Conservation (phyloP, 192 early-diverging fungal species). For the Thoreauomyces humboldtii region DNA sequence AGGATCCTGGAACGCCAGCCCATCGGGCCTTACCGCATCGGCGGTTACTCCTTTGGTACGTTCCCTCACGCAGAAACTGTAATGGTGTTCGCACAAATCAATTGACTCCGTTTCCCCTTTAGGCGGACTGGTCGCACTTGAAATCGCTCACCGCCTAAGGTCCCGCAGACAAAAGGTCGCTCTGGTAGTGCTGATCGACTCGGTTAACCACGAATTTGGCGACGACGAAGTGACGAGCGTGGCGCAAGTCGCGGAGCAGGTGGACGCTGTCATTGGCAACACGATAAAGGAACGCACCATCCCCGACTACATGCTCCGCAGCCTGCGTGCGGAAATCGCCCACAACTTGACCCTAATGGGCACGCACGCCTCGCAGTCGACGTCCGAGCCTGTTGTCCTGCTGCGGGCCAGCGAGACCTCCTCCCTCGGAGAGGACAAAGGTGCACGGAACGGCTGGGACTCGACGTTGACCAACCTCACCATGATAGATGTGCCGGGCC, state of each 20-base stretch:
- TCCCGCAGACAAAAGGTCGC: not conserved
- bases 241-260: not conserved
- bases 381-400: not conserved
- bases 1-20: no score
- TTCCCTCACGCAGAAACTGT: no score
- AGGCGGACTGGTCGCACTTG: not conserved
- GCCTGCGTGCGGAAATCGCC: not conserved
- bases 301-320: not conserved
- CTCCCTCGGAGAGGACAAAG: no score
- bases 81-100: no score
- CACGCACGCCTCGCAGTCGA: not conserved
- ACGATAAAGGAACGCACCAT: not conserved
- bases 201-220: not conserved
- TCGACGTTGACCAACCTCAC: no score
- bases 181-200: not conserved
- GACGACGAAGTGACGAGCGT: not conserved
- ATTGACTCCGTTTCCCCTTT: not conserved
- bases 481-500: no score
- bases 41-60: no score
- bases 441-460: no score
- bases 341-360: not conserved
- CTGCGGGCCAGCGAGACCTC: not conserved
- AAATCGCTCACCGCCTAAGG: not conserved
- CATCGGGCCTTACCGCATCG: no score
- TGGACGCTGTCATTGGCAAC: not conserved